A percentile compares a stretch with the other conserved stretches of the same genome.
Conservation (phyloP, 2,329 filamentous ascomycete species). For the Fonsecaea monophora region DNA sequence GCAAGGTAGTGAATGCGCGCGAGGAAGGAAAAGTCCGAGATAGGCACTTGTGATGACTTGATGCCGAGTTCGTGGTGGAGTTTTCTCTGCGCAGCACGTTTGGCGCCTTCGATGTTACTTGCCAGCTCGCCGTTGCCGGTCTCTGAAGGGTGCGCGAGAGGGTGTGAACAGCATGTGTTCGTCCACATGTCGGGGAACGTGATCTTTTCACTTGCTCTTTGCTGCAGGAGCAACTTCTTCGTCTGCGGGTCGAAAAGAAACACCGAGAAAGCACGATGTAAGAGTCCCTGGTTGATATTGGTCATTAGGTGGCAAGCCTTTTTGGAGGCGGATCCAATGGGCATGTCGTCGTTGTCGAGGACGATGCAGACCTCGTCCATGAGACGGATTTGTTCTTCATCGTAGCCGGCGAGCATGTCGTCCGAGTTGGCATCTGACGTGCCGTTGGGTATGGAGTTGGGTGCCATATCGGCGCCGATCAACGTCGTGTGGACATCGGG, state of each 20-base stretch:
- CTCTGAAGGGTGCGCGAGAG: constrained; percentile 88
- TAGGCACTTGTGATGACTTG: constrained; percentile 82
- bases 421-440: constrained; percentile 45
- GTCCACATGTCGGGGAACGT: constrained; percentile 99
- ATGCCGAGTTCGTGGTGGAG: constrained; percentile 95
- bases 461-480: constrained; percentile 59
- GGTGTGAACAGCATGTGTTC: constrained; percentile 99
- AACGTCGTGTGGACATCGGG: constrained; percentile 72
- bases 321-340: constrained; percentile 96
- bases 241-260: constrained; percentile 91
- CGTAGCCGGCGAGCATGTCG: constrained; percentile 81
- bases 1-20: constrained; percentile 98
- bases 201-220: constrained; percentile 95
- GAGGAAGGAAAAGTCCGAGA: constrained; percentile 91
- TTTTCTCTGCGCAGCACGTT: constrained; percentile 90
- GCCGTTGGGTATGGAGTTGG: constrained; percentile 61
- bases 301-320: constrained; percentile 99
- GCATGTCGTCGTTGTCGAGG: constrained; percentile 85
- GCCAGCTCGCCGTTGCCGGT: constrained; percentile 77
- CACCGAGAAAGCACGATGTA: constrained; percentile 96
- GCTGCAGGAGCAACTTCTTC: constrained; percentile 91
- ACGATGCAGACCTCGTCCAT: constrained; percentile 99
- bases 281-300: constrained; percentile 94
- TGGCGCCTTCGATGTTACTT: constrained; percentile 82
- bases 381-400: constrained; percentile 94